Percentiles rank a stretch among this genome's conserved stretches.
phyloP scores from a whole-genome alignment of 2,329 filamentous ascomycete species.

The Ascochyta pisi region DNA sequence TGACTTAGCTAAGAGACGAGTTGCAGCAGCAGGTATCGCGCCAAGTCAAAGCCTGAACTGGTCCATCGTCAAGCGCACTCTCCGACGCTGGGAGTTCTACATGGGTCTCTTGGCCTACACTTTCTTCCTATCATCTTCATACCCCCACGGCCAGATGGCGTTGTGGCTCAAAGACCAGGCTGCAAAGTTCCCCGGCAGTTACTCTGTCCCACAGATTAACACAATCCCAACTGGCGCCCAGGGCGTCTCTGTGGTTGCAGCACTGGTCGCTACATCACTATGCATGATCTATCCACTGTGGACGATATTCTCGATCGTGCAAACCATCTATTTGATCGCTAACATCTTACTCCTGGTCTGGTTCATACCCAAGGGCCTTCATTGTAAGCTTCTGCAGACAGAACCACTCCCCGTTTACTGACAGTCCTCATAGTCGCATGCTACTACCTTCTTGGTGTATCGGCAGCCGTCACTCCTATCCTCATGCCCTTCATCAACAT shows the following conservation, averaged over 20 bases:
- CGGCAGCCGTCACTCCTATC: slow-evolving; percentile 44
- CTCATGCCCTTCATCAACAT: slow-evolving; percentile 49
- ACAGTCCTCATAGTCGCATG: slow-evolving; percentile 33
- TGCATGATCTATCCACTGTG: slow-evolving; percentile 60
- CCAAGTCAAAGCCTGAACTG: slow-evolving; percentile 52
- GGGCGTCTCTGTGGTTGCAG: slow-evolving; percentile 57
- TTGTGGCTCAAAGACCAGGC: slow-evolving; percentile 61
- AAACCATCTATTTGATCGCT: slow-evolving; percentile 52
- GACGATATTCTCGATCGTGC: slow-evolving; percentile 56
- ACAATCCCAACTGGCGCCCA: slow-evolving; percentile 58
- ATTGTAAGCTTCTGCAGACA: slow-evolving; percentile 30
- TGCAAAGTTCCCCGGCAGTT: slow-evolving; percentile 41
- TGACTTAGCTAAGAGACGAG: slow-evolving; percentile 38
- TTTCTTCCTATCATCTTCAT: slow-evolving; percentile 49
- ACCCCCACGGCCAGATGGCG: slow-evolving; percentile 59
- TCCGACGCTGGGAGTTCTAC: slow-evolving; percentile 61
- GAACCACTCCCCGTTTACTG: not conserved
- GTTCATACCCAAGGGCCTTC: slow-evolving; percentile 57
- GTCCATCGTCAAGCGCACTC: slow-evolving; percentile 55
- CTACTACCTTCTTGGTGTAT: slow-evolving; percentile 46
- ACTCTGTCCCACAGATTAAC: slow-evolving; percentile 59
- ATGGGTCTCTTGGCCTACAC: slow-evolving; percentile 58
- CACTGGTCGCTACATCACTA: slow-evolving; percentile 59
- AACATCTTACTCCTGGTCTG: slow-evolving; percentile 58
- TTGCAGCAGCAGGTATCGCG: slow-evolving; percentile 40